Conservation (phyloP, 2,329 filamentous ascomycete genomes). For the Penicillium sp. region DNA sequence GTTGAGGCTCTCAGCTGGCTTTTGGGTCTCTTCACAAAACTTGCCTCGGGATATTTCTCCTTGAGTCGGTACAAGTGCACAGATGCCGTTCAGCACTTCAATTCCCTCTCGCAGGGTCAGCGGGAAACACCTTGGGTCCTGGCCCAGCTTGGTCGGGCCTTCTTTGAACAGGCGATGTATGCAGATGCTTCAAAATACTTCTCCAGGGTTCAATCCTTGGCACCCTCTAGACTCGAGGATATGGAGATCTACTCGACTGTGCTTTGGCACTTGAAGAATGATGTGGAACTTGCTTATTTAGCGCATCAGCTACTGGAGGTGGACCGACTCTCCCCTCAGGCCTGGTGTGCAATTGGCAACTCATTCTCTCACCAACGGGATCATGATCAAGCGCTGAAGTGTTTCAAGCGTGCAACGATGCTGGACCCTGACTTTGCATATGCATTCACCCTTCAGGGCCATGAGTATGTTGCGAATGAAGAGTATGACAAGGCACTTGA, state of each 20-base stretch:
- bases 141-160: slow-evolving; percentile 82
- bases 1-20: slow-evolving; percentile 76
- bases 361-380: slow-evolving; percentile 90
- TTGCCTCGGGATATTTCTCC: slow-evolving; percentile 77
- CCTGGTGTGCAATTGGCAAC: slow-evolving; percentile 95
- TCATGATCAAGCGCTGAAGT: slow-evolving; percentile 89
- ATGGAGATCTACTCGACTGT: slow-evolving; percentile 99
- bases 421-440: slow-evolving; percentile 90
- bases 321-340: slow-evolving; percentile 85
- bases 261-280: slow-evolving; percentile 96
- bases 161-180: slow-evolving; percentile 89
- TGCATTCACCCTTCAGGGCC: slow-evolving; percentile 91
- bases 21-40: slow-evolving; percentile 76
- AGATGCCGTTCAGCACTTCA: slow-evolving; percentile 74
- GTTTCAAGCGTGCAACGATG: slow-evolving; percentile 93
- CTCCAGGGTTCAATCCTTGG: slow-evolving; percentile 72
- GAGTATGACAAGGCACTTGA: slow-evolving; percentile 94
- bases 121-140: slow-evolving; percentile 93
- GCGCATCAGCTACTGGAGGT: slow-evolving; percentile 87
- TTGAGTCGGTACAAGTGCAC: slow-evolving; percentile 77
- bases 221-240: slow-evolving; percentile 81
- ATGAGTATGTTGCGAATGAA: slow-evolving; percentile 93
- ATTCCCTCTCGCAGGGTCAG: slow-evolving; percentile 69
- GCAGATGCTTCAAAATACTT: slow-evolving; percentile 85
- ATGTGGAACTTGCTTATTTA: slow-evolving; percentile 87